Conservation (phyloP, 495 filamentous ascomycete species). For the Hypoxylon rickii region DNA sequence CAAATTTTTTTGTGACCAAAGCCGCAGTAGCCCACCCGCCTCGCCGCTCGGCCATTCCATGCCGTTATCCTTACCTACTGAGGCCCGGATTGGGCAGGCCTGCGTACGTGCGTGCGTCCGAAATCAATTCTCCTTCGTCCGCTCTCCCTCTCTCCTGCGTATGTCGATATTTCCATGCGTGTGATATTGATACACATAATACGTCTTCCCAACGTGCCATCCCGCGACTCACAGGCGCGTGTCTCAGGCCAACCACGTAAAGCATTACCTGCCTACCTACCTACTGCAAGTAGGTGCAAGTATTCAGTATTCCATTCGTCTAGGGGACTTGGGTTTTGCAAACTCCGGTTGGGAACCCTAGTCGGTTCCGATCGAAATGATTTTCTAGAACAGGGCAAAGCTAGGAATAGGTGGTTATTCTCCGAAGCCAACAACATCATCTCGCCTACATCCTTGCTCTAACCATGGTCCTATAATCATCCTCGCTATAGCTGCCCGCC, state of each 20-base stretch:
- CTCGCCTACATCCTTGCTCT: constrained; percentile 20
- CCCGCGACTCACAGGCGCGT: constrained; percentile 19
- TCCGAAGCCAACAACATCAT: constrained; percentile 21
- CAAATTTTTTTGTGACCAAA: constrained; percentile 23
- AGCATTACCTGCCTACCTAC: too few species aligned
- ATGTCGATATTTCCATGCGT: constrained; percentile 4
- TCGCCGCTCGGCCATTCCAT: constrained; percentile 13
- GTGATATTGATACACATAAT: constrained; percentile 8
- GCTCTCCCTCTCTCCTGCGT: not conserved
- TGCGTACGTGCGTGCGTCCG: constrained; percentile 5
- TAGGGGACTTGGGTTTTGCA: constrained; percentile 5
- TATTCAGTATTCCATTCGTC: constrained; percentile 2
- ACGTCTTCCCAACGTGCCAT: constrained; percentile 3
- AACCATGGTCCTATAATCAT: constrained; percentile 22
- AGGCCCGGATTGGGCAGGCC: not conserved
- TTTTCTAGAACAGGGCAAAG: constrained; percentile 25
- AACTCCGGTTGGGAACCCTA: constrained; percentile 13
- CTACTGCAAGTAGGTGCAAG: too few species aligned
- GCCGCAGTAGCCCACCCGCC: constrained; percentile 27
- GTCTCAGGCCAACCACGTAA: constrained; percentile 4
- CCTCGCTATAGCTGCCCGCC: constrained; percentile 1
- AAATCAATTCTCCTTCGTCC: constrained; percentile 1
- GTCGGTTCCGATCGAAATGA: constrained; percentile 26
- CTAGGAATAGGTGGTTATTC: constrained; percentile 25
- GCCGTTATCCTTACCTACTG: constrained; percentile 7